Percentiles rank a stretch among this genome's conserved stretches.
phyloP scores from a whole-genome alignment of 78 protist species.

The Salpingoeca rosetta region DNA sequence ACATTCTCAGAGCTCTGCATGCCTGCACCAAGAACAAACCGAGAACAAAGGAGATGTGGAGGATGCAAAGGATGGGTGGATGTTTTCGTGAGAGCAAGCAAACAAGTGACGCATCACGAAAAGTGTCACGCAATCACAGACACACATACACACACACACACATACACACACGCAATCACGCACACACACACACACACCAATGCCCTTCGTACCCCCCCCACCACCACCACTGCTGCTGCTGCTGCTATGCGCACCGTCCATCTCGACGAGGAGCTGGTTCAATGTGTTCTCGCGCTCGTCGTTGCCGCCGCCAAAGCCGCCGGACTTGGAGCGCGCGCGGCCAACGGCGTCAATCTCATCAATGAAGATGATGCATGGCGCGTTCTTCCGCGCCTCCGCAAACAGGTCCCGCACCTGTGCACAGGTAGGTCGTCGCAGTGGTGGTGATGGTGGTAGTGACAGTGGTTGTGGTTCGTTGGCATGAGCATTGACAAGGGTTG shows the following conservation, averaged over 20 bases:
- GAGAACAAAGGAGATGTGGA: not conserved
- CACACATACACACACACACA: too few relatives aligned
- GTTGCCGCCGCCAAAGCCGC: constrained; percentile 29
- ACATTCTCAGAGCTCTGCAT: constrained; percentile 2
- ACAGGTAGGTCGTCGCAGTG: too few relatives aligned
- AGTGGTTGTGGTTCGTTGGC: too few relatives aligned
- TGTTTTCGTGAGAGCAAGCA: constrained; percentile 8
- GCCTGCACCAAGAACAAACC: not conserved
- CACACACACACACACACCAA: too few relatives aligned
- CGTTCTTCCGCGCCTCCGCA: constrained; percentile 64
- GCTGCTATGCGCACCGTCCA: too few relatives aligned
- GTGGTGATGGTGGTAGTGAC: too few relatives aligned
- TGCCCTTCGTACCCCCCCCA: too few relatives aligned
- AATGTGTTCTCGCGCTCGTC: constrained; percentile 95
- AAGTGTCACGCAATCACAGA: too few relatives aligned
- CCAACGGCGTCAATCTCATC: constrained; percentile 91
- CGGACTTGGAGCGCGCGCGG: constrained; percentile 1
- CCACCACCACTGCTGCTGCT: too few relatives aligned
- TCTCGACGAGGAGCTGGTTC: constrained; percentile 94
- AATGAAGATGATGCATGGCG: constrained; percentile 83
- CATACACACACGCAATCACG: too few relatives aligned
- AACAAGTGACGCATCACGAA: too few relatives aligned
- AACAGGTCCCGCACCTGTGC: constrained; percentile 51
- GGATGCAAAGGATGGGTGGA: not conserved
- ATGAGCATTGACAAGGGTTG: too few relatives aligned